Percentiles rank a stretch among this genome's conserved stretches.
Evolutionary conservation across 805 yeast genomes (phyloP).

Genomic region (Nakazawaea populi): DNA sequence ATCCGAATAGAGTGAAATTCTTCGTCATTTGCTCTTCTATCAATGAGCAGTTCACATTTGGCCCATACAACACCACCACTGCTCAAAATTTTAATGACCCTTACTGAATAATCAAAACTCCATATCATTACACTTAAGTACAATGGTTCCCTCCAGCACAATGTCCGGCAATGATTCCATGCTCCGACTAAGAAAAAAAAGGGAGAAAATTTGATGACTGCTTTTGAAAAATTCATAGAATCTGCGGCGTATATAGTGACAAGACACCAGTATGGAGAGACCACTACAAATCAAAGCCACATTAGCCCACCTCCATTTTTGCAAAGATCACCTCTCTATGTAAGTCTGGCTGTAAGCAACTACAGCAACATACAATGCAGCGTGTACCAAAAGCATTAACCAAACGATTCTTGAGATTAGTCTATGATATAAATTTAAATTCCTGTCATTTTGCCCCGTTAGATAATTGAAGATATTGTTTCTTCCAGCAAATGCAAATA

Average conservation of each 20-base stretch:
- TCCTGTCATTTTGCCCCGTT: slow-evolving; percentile 29
- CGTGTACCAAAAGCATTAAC: slow-evolving; percentile 32
- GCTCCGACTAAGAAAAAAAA: slow-evolving; percentile 35
- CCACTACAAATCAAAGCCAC: slow-evolving; percentile 24
- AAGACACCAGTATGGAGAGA: slow-evolving; percentile 24
- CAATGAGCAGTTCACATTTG: slow-evolving; percentile 28
- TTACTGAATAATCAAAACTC: slow-evolving; percentile 57
- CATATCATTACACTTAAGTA: slow-evolving; percentile 60
- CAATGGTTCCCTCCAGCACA: slow-evolving; percentile 45
- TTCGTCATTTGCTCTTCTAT: slow-evolving; percentile 8
- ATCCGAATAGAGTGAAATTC: slow-evolving; percentile 38
- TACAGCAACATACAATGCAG: slow-evolving; percentile 29
- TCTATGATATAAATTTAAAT: slow-evolving; percentile 29
- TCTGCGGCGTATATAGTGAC: slow-evolving; percentile 25
- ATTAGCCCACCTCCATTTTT: slow-evolving; percentile 40
- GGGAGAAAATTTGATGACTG: slow-evolving; percentile 35
- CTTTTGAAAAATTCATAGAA: slow-evolving; percentile 41
- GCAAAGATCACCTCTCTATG: slow-evolving; percentile 28
- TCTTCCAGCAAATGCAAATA: slow-evolving; percentile 29
- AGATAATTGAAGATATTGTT: slow-evolving; percentile 24
- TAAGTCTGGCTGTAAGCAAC: slow-evolving; percentile 30
- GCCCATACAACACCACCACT: slow-evolving; percentile 60
- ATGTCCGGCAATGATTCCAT: slow-evolving; percentile 41
- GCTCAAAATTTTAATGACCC: slow-evolving; percentile 46
- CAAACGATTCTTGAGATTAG: slow-evolving; percentile 37